Evolutionary conservation across 2,329 filamentous ascomycete species (phyloP).

Genomic region (Hypoxylon sp.): DNA sequence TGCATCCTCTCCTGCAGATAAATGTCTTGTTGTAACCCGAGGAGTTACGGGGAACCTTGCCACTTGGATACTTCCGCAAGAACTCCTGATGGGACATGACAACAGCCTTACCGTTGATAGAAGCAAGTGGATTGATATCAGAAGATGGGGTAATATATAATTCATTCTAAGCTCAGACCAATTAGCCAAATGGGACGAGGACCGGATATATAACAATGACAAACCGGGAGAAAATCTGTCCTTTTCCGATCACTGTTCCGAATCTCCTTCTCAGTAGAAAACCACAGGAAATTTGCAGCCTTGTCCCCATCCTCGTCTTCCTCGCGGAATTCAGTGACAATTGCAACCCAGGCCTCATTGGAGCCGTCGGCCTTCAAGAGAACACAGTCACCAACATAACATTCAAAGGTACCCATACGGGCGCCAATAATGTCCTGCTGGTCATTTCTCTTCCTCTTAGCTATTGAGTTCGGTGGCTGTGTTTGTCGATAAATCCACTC

Average conservation of each 20-base stretch:
- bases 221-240: slow-evolving; percentile 79
- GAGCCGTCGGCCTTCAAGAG: slow-evolving; percentile 89
- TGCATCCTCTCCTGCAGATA: slow-evolving; percentile 89
- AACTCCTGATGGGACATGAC: slow-evolving; percentile 83
- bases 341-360: slow-evolving; percentile 91
- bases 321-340: slow-evolving; percentile 86
- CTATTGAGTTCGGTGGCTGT: slow-evolving; percentile 15
- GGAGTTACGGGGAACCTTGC: slow-evolving; percentile 79
- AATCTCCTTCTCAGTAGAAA: slow-evolving; percentile 91
- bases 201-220: slow-evolving; percentile 37
- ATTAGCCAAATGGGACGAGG: slow-evolving; percentile 32
- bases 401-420: slow-evolving; percentile 84
- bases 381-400: slow-evolving; percentile 84
- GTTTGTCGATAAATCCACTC: slow-evolving; percentile 78
- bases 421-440: slow-evolving; percentile 79
- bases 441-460: slow-evolving; percentile 55
- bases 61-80: slow-evolving; percentile 77
- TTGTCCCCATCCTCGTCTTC: slow-evolving; percentile 81
- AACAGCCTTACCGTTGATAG: slow-evolving; percentile 90
- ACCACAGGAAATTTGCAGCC: slow-evolving; percentile 94
- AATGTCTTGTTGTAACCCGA: slow-evolving; percentile 88
- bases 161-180: slow-evolving; percentile 74
- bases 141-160: slow-evolving; percentile 90
- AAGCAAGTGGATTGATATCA: slow-evolving; percentile 87
- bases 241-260: slow-evolving; percentile 86